Conservation (phyloP, 371 early-diverging fungal genomes). For the Astathelohania contejeani region DNA sequence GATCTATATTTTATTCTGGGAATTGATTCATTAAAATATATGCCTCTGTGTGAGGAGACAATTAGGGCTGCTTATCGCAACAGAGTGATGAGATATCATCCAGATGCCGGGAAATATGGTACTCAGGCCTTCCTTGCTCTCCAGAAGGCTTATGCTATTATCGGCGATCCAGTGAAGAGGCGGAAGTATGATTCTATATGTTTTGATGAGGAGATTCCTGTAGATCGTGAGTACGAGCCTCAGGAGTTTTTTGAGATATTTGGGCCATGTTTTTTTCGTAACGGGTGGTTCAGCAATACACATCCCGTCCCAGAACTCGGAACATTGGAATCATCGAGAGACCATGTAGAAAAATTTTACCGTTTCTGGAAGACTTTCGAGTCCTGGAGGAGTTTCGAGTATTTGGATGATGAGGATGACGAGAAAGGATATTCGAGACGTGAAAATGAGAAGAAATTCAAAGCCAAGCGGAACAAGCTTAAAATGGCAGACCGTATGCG, state of each 20-base stretch:
- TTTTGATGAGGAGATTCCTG: constrained; percentile 55
- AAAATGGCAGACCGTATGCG: constrained; percentile 36
- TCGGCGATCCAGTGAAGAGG: constrained; percentile 72
- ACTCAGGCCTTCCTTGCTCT: constrained; percentile 39
- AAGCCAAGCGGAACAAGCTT: constrained; percentile 25
- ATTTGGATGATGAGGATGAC: constrained; percentile 74
- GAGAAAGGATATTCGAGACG: constrained; percentile 31
- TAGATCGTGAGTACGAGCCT: constrained; percentile 56
- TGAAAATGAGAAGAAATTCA: constrained; percentile 32
- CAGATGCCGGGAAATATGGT: constrained; percentile 30
- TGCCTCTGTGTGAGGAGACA: constrained; percentile 21
- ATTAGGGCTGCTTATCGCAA: constrained; percentile 25
- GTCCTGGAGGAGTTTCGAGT: constrained; percentile 88
- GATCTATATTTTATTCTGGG: constrained; percentile 49
- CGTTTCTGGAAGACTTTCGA: constrained; percentile 82
- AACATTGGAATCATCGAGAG: constrained; percentile 56
- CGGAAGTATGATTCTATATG: constrained; percentile 87
- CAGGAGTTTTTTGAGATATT: constrained; percentile 74
- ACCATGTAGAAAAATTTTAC: constrained; percentile 77
- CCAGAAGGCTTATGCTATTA: constrained; percentile 63
- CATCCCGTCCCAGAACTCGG: constrained; percentile 69
- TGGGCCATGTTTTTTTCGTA: constrained; percentile 68
- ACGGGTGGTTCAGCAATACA: constrained; percentile 62
- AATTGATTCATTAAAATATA: constrained; percentile 22
- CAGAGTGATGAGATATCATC: constrained; percentile 45